Evolutionary conservation across 192 early-diverging fungal species (phyloP).

Genomic region (Glomus cerebriforme): DNA sequence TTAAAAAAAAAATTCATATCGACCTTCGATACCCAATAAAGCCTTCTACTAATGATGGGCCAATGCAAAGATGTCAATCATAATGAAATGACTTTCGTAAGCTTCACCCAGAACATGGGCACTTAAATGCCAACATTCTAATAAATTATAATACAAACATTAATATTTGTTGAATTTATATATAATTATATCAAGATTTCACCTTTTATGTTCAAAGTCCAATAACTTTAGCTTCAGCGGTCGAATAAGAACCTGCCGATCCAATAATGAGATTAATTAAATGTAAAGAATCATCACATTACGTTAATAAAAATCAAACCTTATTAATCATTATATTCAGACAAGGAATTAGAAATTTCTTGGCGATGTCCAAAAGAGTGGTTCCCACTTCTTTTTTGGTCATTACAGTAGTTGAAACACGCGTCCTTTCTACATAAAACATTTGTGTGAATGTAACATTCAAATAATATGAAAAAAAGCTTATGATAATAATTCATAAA

Average conservation of each 20-base stretch:
- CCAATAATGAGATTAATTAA: neutral
- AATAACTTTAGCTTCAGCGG: conserved; percentile 93
- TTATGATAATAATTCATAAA: too few relatives aligned
- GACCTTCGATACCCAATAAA: conserved; percentile 85
- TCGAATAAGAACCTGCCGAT: conserved; percentile 71
- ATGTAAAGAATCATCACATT: neutral
- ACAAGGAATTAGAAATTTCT: conserved; percentile 84
- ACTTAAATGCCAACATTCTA: conserved; percentile 92
- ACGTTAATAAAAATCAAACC: conserved; percentile 43
- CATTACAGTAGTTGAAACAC: conserved; percentile 79
- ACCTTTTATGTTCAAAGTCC: conserved; percentile 92
- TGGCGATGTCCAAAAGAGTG: conserved; percentile 89
- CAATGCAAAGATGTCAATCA: conserved; percentile 96
- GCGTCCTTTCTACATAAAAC: conserved; percentile 63
- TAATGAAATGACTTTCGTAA: conserved; percentile 96
- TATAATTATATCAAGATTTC: neutral
- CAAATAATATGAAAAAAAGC: conserved; percentile 42
- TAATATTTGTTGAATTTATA: too few relatives aligned
- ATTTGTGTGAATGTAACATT: conserved; percentile 15
- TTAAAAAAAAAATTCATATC: conserved; percentile 36
- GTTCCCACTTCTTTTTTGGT: conserved; percentile 88
- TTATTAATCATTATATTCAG: conserved; percentile 93
- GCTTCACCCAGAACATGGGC: conserved; percentile 98
- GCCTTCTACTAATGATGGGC: conserved; percentile 92
- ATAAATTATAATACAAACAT: neutral